These are phyloP conservation scores for Saccharomycopsis capsularis DNA, from an alignment of 805 yeast genomes.

Conservation along the genomic window DNA sequence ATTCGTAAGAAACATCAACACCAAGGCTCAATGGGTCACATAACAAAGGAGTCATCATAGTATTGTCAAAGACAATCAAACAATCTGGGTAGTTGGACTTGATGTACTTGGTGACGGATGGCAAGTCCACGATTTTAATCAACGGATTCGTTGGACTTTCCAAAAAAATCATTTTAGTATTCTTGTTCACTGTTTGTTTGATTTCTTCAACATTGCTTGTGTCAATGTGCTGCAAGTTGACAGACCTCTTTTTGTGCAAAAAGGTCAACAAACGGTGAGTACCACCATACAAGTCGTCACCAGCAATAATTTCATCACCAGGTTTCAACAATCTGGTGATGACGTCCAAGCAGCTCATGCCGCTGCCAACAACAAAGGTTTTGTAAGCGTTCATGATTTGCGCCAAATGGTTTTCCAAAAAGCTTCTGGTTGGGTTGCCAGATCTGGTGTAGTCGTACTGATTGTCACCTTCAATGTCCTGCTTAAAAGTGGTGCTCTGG, in stretches of 20 bases:
- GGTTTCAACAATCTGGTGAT: slow-evolving; percentile 66
- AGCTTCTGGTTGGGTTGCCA: slow-evolving; percentile 89
- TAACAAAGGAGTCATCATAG: slow-evolving; percentile 91
- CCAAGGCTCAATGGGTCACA: slow-evolving; percentile 82
- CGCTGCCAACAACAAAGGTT: slow-evolving; percentile 78
- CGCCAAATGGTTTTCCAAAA: slow-evolving; percentile 69
- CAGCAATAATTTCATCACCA: slow-evolving; percentile 89
- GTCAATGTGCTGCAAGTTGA: slow-evolving; percentile 69
- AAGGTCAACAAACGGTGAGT: slow-evolving; percentile 79
- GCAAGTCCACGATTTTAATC: slow-evolving; percentile 79
- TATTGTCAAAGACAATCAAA: slow-evolving; percentile 82
- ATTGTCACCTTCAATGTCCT: slow-evolving; percentile 61
- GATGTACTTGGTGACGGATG: slow-evolving; percentile 56
- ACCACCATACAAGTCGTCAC: slow-evolving; percentile 93
- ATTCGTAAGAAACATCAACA: slow-evolving; percentile 87
- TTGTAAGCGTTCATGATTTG: slow-evolving; percentile 66
- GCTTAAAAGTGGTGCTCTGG: slow-evolving; percentile 93
- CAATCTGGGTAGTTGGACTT: slow-evolving; percentile 62
- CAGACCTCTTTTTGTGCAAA: slow-evolving; percentile 53
- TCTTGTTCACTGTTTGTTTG: slow-evolving; percentile 43
- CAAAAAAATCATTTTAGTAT: slow-evolving; percentile 72
- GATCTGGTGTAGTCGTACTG: slow-evolving; percentile 83
- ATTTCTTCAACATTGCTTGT: slow-evolving; percentile 67
- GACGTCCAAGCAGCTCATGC: slow-evolving; percentile 90
- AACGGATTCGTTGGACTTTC: slow-evolving; percentile 94